These are phyloP conservation scores for Nothophoma quercina DNA, from an alignment of 2,329 filamentous ascomycete species.

Conservation along the genomic window DNA sequence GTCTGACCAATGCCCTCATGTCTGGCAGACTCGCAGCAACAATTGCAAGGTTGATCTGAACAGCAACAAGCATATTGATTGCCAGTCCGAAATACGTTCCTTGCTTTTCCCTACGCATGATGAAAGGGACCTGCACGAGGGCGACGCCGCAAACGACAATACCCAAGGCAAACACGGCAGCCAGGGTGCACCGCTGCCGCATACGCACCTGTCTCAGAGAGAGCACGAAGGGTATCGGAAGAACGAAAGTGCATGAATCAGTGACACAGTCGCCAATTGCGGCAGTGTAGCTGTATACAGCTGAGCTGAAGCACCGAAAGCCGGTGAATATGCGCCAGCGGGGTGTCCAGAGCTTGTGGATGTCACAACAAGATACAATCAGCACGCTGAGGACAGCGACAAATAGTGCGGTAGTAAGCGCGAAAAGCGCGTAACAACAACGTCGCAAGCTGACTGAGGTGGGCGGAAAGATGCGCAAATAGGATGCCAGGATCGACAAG, in stretches of 20 bases:
- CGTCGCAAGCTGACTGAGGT: conserved; percentile 25
- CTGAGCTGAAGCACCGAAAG: conserved; percentile 35
- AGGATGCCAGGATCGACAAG: conserved; percentile 46
- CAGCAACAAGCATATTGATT: conserved; percentile 37
- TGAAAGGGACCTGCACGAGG: conserved; percentile 39
- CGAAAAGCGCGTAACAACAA: conserved; percentile 28
- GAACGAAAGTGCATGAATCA: conserved; percentile 36
- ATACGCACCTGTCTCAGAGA: conserved; percentile 29
- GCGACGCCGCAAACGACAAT: conserved; percentile 39
- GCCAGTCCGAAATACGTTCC: conserved; percentile 34
- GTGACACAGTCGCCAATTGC: conserved; percentile 37
- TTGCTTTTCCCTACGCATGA: conserved; percentile 27
- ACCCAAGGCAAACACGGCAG: conserved; percentile 35
- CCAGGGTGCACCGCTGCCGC: conserved; percentile 32
- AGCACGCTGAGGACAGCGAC: conserved; percentile 34
- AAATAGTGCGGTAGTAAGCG: conserved; percentile 28
- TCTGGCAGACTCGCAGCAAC: conserved; percentile 38
- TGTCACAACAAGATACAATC: conserved; percentile 31
- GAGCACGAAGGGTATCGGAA: conserved; percentile 38
- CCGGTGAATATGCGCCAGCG: conserved; percentile 31
- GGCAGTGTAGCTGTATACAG: conserved; percentile 36
- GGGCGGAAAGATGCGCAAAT: conserved; percentile 47
- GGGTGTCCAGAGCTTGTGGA: conserved; percentile 33
- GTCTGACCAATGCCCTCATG: conserved; percentile 31
- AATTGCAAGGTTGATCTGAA: conserved; percentile 37